Conservation (phyloP, 2,329 filamentous ascomycete genomes). For the Cercospora brassicicola region DNA sequence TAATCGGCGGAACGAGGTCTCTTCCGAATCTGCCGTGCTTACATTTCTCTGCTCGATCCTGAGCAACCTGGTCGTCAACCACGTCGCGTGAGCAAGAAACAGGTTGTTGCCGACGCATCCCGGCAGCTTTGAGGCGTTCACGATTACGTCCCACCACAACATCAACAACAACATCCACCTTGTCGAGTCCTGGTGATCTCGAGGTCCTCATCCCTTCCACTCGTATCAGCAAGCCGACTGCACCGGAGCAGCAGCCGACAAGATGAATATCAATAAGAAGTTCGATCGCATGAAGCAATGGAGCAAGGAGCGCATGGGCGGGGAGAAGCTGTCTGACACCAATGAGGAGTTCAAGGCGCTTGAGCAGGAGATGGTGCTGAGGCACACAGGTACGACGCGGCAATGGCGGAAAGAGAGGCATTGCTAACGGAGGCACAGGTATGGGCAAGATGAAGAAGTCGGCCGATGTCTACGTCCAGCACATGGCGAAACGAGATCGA, state of each 20-base stretch:
- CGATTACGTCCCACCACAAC: not conserved
- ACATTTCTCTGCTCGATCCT: not conserved
- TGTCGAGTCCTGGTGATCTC: not conserved
- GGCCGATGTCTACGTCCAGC: constrained; percentile 84
- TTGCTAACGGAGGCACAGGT: constrained; percentile 53
- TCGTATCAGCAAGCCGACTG: not conserved
- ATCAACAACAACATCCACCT: not conserved
- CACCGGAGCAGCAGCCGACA: constrained; percentile 20
- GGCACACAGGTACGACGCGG: constrained; percentile 70
- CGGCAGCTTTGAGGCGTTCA: constrained; percentile 1
- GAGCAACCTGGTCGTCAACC: constrained; percentile 9
- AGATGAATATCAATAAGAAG: constrained; percentile 72
- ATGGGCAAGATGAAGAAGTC: constrained; percentile 87
- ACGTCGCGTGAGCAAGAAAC: constrained; percentile 14
- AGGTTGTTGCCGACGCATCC: constrained; percentile 4
- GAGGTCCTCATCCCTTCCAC: not conserved
- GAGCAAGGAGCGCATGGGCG: constrained; percentile 95
- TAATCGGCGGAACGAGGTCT: not conserved
- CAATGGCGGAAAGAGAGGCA: not conserved
- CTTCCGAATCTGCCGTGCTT: constrained; percentile 10
- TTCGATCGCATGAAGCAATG: constrained; percentile 96
- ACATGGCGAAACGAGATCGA: constrained; percentile 79
- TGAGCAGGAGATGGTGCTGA: constrained; percentile 84
- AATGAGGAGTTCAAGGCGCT: constrained; percentile 89
- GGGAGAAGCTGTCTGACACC: constrained; percentile 80